These are phyloP conservation scores for Anastatica hierochuntica DNA, from an alignment of 345 rosid species.

Conservation along the genomic window DNA sequence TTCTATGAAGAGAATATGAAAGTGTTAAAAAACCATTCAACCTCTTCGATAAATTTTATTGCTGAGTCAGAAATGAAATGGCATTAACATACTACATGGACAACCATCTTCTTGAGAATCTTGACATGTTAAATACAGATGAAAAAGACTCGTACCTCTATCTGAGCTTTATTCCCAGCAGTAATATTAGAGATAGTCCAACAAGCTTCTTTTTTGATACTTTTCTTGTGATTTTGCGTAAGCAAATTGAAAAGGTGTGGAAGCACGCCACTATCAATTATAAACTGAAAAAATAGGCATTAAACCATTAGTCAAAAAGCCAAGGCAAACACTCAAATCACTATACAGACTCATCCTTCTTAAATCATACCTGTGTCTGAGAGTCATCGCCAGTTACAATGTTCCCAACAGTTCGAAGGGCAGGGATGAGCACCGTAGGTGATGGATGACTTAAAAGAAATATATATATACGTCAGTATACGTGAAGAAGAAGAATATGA, in stretches of 20 bases:
- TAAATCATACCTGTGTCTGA: slow-evolving; percentile 64
- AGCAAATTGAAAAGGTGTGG: slow-evolving; percentile 61
- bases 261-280: slow-evolving; percentile 62
- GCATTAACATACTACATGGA: slow-evolving; percentile 7
- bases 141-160: slow-evolving; percentile 45
- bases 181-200: slow-evolving; percentile 92
- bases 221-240: slow-evolving; percentile 67
- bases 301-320: not conserved
- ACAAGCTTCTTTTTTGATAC: slow-evolving; percentile 84
- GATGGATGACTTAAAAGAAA: slow-evolving; percentile 59
- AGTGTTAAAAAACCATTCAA: not conserved
- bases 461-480: slow-evolving; percentile 18
- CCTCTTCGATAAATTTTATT: not conserved
- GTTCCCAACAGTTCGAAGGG: slow-evolving; percentile 74
- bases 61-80: not conserved
- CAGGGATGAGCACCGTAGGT: slow-evolving; percentile 74
- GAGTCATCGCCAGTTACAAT: slow-evolving; percentile 80
- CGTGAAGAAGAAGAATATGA: not conserved
- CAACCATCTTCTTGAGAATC: not conserved
- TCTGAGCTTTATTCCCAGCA: slow-evolving; percentile 68
- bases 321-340: slow-evolving; percentile 2
- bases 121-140: not conserved
- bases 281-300: slow-evolving; percentile 40
- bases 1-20: no score
- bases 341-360: not conserved